Conservation (phyloP, 495 filamentous ascomycete species). For the Paragyromitra xinjiangensis region DNA sequence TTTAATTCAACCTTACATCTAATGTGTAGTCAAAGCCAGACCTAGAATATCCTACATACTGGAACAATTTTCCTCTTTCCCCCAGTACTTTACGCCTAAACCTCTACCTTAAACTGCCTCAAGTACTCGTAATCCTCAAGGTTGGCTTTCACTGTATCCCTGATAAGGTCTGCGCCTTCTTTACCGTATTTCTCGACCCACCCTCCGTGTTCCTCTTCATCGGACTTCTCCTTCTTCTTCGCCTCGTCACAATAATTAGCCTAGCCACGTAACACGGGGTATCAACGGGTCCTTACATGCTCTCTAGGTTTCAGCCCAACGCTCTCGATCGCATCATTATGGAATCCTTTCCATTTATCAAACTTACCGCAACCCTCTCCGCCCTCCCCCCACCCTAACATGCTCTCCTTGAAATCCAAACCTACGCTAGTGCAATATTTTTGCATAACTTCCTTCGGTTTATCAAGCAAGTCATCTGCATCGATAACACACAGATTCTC, state of each 20-base stretch:
- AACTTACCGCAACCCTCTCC: constrained; percentile 62
- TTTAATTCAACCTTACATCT: not conserved
- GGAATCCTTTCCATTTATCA: constrained; percentile 96
- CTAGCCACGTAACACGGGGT: not conserved
- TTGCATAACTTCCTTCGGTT: constrained; percentile 74
- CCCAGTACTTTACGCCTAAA: constrained; percentile 56
- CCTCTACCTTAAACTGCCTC: constrained; percentile 83
- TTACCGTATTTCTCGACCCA: constrained; percentile 86
- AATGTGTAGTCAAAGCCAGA: not conserved
- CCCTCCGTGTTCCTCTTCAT: constrained; percentile 76
- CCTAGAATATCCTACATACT: not conserved
- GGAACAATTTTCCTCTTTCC: not conserved
- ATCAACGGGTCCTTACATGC: constrained; percentile 69
- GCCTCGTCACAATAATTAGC: constrained; percentile 52
- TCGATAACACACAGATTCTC: constrained; percentile 84
- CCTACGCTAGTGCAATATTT: constrained; percentile 82
- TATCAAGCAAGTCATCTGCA: constrained; percentile 90
- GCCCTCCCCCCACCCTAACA: constrained; percentile 84
- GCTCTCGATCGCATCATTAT: constrained; percentile 89
- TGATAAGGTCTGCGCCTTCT: constrained; percentile 77
- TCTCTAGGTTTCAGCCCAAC: constrained; percentile 73
- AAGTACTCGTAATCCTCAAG: constrained; percentile 89
- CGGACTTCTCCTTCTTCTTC: constrained; percentile 68
- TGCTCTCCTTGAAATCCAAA: constrained; percentile 71
- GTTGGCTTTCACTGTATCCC: constrained; percentile 78